Evolutionary conservation across 257 asterid genomes (phyloP), one percentile per base, ranked within the genome.

Genomic region (Capsicum pubescens): DNA sequence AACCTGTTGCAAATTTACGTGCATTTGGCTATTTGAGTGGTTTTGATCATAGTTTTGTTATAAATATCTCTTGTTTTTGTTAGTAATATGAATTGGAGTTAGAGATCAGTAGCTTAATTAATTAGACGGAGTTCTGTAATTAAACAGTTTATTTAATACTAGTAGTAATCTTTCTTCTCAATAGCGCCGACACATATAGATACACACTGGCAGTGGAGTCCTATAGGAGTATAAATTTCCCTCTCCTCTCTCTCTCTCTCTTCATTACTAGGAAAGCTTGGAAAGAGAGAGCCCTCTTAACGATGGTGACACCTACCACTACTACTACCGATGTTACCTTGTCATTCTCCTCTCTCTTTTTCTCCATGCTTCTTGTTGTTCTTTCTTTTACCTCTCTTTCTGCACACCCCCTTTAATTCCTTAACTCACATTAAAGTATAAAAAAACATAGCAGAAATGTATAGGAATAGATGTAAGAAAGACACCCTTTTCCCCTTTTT

Each of bases 251-350:
- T 71, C 52, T 84, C 87, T 84, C 90, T 89, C 91, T 84, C 92
- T 84, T 70, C 87, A 87, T 86, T 57, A 64, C 87, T 80, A 71
- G 80, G 80, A 42, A 87, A 90, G 94, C 92, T 93, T 89, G 93
- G 94, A 93, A 90, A 94, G 91, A 87, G 87, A 84, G 67, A 90
- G 85, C 86, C 89, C 90, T 87, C 88, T 90, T 84, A 68, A 83
- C 90, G 87, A 94, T 91, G 97, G 92, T 72, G 92, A 90, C 86
- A 77, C 91, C 90, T 63, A 54, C 85, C 48, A 50, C 72, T 77
- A 80, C 79, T 89, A 80, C 79, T 89, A 90, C 80, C 89, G 72
- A 74, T 83, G 72, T 84, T 78, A 85, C 55, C 78, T 69, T 69
- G 78, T 69, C 78, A 69, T 61, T 70, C 48, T 16, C 68, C 67